A percentile compares a stretch with the other conserved stretches of the same genome.
Evolutionary conservation across 2,329 filamentous ascomycete species (phyloP).

Genomic region (Ophioceras dolichostomum): DNA sequence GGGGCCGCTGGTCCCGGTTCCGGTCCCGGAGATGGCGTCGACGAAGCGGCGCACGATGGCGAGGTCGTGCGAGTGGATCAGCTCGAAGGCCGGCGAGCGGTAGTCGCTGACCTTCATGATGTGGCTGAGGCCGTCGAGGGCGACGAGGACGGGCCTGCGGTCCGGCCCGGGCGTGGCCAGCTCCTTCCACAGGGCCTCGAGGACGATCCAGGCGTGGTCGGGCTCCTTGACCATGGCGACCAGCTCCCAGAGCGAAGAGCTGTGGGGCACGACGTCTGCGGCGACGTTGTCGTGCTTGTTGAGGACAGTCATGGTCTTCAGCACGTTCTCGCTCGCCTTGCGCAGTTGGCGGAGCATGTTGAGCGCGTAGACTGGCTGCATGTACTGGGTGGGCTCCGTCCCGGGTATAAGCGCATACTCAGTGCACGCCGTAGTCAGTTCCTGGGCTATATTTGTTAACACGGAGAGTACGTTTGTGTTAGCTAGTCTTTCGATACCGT

Average conservation of each 20-base stretch:
- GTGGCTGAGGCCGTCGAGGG: conserved; percentile 68
- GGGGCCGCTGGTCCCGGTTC: conserved; percentile 30
- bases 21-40: conserved; percentile 44
- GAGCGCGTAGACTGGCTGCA: conserved; percentile 67
- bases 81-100: conserved; percentile 54
- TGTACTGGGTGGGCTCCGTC: conserved; percentile 48
- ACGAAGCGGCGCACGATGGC: conserved; percentile 63
- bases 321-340: conserved; percentile 56
- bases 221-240: conserved; percentile 60
- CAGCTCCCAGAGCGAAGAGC: conserved; percentile 55
- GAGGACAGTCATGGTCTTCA: conserved; percentile 29
- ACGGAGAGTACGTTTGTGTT: not conserved
- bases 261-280: conserved; percentile 17
- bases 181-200: conserved; percentile 72
- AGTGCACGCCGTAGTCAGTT: conserved; percentile 68
- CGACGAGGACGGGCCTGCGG: conserved; percentile 53
- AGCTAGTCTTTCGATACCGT: not conserved
- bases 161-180: conserved; percentile 37
- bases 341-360: conserved; percentile 61
- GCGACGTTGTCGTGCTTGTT: conserved; percentile 39
- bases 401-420: conserved; percentile 62
- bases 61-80: conserved; percentile 79
- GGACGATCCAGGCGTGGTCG: conserved; percentile 68
- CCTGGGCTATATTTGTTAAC: conserved; percentile 45
- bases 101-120: conserved; percentile 73